Evolutionary conservation across 179 eudicot species (phyloP), one percentile per base, ranked within the genome.

Genomic region (Corrigiola litoralis): DNA sequence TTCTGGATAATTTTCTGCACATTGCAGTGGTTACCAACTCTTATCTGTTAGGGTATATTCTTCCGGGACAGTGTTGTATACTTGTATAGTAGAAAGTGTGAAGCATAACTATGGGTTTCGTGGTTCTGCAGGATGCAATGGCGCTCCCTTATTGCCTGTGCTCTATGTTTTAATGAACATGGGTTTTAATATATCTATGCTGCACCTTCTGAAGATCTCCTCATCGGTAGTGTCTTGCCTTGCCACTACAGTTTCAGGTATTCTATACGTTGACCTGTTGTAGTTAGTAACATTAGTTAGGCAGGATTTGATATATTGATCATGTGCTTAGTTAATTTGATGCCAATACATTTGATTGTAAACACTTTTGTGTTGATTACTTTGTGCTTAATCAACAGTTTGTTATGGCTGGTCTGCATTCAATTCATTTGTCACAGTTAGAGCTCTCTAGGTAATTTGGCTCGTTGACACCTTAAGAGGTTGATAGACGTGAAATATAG

Each of bases 151-250:
- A 54, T 73, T 94, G 63, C 99, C 97, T 6, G 61, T 94, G 58
- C 81, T 94, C 42, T 94, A 90, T 79, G 77, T 90, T 67, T 48
- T 86, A 50, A 96, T 94, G 24, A 94, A 94, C 83, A 94, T 94
- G 96, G 84, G 88, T 61, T 94, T 68, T 81, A 94, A 90, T 59
- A 73, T 94, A 71, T 90, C 99, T 25, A 72, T 94, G 83, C 70
- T 94, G 77, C 91, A 86, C 78, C 89, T 94, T 66, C 77, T 94
- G 31, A 94, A 83, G 79, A 88, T 94, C 69, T 94, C 99, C 58
- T 85, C 97, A 20, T 97, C 99, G 6, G 88, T 94, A 44, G 85
- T 90, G 45, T 90, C 99, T 61, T 84, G 85, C 71, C 97, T 94
- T 40, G 95, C 95, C 24, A 86, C 99, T 25, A 94, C 97, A 42